Conservation (phyloP, 768 basidiomycete species). For the Termitomyces heimii region DNA sequence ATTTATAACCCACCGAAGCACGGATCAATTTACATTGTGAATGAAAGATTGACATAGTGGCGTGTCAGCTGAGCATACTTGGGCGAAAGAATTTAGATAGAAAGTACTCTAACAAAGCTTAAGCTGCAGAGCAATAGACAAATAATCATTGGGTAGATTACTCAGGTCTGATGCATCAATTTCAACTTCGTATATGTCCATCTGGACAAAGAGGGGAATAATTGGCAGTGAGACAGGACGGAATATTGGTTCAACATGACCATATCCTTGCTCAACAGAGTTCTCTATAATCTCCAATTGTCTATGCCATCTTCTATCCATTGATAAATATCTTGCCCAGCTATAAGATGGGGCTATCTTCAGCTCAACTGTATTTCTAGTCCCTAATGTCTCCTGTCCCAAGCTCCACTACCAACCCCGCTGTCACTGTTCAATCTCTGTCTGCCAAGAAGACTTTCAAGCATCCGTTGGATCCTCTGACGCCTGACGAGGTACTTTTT, state of each 20-base stretch:
- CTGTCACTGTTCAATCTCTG: constrained; percentile 14
- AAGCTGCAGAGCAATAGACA: background rate
- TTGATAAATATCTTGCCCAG: background rate
- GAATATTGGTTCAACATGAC: background rate
- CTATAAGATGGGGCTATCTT: background rate
- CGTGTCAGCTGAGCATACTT: background rate
- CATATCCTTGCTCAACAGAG: background rate
- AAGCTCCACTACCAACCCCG: constrained; percentile 14
- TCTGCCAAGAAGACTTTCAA: constrained; percentile 16
- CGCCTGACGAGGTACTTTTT: constrained; percentile 50
- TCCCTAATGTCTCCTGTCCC: constrained; percentile 14
- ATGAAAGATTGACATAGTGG: background rate
- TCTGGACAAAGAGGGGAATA: background rate
- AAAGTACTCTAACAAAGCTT: background rate
- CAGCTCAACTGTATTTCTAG: constrained; percentile 10
- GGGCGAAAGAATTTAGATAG: too few relatives aligned
- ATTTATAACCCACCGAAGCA: too few relatives aligned
- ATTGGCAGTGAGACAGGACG: background rate
- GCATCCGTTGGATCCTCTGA: constrained; percentile 66
- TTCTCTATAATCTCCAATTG: background rate
- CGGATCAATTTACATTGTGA: background rate
- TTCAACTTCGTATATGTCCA: too few relatives aligned
- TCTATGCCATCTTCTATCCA: background rate
- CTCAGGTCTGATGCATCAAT: too few relatives aligned
- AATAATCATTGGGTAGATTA: too few relatives aligned